Evolutionary conservation across 371 early-diverging fungal species (phyloP).

Genomic region (Actinomortierella ambigua): DNA sequence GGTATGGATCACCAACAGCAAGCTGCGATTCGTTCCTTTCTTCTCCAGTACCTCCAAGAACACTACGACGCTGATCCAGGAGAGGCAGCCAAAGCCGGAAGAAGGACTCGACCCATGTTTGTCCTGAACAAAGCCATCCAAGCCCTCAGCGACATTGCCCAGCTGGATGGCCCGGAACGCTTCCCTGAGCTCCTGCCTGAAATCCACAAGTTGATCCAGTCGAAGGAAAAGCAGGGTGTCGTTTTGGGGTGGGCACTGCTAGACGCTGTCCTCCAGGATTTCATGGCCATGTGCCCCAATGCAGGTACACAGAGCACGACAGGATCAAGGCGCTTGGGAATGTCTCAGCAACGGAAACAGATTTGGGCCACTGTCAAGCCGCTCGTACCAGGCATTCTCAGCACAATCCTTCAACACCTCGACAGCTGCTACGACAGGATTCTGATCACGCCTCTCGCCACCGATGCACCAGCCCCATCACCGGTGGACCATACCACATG

Average conservation of each 20-base stretch:
- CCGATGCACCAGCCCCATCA: conserved; percentile 41
- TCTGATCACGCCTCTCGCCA: conserved; percentile 30
- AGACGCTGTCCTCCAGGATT: conserved; percentile 36
- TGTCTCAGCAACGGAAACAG: conserved; percentile 25
- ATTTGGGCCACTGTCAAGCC: conserved; percentile 38
- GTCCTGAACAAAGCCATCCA: conserved; percentile 42
- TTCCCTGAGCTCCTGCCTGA: conserved; percentile 41
- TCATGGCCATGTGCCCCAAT: conserved; percentile 28
- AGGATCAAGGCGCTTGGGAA: conserved; percentile 3
- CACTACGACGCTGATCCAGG: conserved; percentile 16
- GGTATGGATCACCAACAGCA: conserved; percentile 26
- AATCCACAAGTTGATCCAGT: conserved; percentile 29
- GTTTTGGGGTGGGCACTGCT: conserved; percentile 40
- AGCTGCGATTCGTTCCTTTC: conserved; percentile 23
- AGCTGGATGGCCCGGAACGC: conserved; percentile 39
- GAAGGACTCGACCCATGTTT: conserved; percentile 13
- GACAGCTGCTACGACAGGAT: conserved; percentile 34
- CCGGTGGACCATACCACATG: conserved; percentile 37
- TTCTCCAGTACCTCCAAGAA: conserved; percentile 30
- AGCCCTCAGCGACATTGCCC: conserved; percentile 32
- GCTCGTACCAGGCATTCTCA: conserved; percentile 27
- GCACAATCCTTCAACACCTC: conserved; percentile 34
- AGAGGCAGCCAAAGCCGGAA: no score
- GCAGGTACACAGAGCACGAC: conserved; percentile 10
- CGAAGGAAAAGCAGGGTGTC: conserved; percentile 22